Conservation (phyloP, 208 protist genomes). For the Herpetomonas muscarum region DNA sequence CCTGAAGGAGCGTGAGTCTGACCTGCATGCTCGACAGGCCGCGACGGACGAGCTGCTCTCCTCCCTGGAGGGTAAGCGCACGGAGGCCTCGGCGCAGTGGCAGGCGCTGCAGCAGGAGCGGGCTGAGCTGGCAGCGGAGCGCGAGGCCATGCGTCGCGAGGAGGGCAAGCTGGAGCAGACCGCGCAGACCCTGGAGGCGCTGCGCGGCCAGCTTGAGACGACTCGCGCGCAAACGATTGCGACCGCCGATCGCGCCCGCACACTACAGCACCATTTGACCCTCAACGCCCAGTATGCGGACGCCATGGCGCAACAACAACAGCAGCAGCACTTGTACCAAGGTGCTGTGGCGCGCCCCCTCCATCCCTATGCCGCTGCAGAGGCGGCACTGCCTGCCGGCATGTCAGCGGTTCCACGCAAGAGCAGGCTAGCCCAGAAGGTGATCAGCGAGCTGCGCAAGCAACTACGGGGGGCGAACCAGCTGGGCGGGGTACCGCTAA, state of each 20-base stretch:
- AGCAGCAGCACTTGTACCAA: background rate
- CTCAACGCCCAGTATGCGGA: constrained; percentile 13
- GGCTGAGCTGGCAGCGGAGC: constrained; percentile 17
- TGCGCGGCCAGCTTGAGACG: constrained; percentile 27
- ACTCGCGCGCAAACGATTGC: constrained; percentile 11
- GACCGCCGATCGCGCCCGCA: constrained; percentile 5
- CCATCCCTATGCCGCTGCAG: too few species aligned
- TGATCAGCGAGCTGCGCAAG: constrained; percentile 1
- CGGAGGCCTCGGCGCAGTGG: constrained; percentile 29
- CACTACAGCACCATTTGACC: constrained; percentile 12
- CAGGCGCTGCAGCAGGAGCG: constrained; percentile 30
- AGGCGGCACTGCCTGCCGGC: too few species aligned
- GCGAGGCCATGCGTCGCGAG: constrained; percentile 43
- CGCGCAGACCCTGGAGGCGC: constrained; percentile 33
- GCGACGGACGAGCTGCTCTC: constrained; percentile 22
- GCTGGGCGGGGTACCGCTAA: background rate
- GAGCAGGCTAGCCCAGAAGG: constrained; percentile 12
- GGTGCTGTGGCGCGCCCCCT: too few species aligned
- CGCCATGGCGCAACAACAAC: background rate
- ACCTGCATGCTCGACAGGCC: constrained; percentile 36
- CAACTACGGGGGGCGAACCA: constrained; percentile 3
- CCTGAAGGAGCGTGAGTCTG: constrained; percentile 34
- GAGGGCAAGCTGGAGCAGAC: constrained; percentile 43
- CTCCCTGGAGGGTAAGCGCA: constrained; percentile 26
- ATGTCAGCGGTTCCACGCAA: too few species aligned